Conservation (phyloP, 2,329 filamentous ascomycete genomes). For the Alternaria atra region DNA sequence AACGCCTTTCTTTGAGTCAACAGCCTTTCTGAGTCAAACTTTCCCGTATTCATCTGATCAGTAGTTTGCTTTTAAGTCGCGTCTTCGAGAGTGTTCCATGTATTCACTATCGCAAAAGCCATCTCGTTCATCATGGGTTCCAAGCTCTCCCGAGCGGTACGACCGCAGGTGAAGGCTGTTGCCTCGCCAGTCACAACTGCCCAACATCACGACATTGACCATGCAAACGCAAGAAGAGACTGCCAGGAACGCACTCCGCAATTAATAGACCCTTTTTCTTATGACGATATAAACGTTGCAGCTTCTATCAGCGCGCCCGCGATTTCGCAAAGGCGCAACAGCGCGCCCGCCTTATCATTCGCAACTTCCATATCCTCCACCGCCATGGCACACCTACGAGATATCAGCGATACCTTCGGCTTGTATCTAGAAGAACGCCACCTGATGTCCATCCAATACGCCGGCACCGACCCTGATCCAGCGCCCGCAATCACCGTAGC, state of each 20-base stretch:
- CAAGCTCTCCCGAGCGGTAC: conserved; percentile 34
- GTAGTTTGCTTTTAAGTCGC: conserved; percentile 4
- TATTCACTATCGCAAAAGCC: background rate
- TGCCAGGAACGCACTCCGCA: conserved; percentile 20
- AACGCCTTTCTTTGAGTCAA: conserved; percentile 37
- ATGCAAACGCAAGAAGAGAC: conserved; percentile 15
- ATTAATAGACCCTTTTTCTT: background rate
- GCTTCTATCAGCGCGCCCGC: conserved; percentile 1
- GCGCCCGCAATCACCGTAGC: background rate
- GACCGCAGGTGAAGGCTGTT: conserved; percentile 27
- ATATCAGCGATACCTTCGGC: conserved; percentile 5
- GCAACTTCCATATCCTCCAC: background rate
- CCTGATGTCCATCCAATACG: conserved; percentile 19
- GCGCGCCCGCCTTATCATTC: conserved; percentile 14
- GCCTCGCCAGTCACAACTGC: conserved; percentile 24
- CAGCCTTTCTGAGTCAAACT: conserved; percentile 31
- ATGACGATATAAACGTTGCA: conserved; percentile 21
- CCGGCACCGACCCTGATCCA: background rate
- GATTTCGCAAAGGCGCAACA: conserved; percentile 21
- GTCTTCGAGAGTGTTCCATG: background rate
- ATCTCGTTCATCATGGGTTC: conserved; percentile 37
- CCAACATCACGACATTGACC: conserved; percentile 20
- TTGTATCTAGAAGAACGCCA: conserved; percentile 15
- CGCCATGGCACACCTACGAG: background rate
- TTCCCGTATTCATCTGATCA: background rate